A percentile compares a stretch with the other conserved stretches of the same genome.
These are phyloP conservation scores for Candida frijolesensis DNA, from an alignment of 1,139 yeast species.

Conservation along the genomic window DNA sequence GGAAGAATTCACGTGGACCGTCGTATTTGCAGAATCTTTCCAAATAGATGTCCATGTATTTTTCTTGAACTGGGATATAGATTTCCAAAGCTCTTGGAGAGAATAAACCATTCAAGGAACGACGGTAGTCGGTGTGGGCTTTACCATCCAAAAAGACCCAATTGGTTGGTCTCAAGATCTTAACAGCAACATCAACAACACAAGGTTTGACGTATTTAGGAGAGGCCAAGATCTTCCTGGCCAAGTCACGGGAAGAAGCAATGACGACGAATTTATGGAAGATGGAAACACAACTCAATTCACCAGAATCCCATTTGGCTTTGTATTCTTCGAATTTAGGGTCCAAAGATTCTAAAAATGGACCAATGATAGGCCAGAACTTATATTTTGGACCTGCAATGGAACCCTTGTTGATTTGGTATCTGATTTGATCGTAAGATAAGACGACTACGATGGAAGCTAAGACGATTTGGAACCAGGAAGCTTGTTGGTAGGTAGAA, in stretches of 20 bases:
- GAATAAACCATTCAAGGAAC: constrained; percentile 85
- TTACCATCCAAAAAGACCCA: constrained; percentile 98
- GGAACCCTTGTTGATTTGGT: constrained; percentile 76
- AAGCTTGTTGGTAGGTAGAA: constrained; percentile 11
- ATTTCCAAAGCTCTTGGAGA: constrained; percentile 79
- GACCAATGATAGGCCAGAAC: constrained; percentile 94
- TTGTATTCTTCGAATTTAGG: constrained; percentile 94
- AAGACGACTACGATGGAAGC: constrained; percentile 54
- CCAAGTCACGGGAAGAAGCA: constrained; percentile 87
- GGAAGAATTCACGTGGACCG: constrained; percentile 77
- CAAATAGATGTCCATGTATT: constrained; percentile 78
- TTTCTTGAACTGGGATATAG: constrained; percentile 84
- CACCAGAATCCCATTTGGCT: constrained; percentile 94
- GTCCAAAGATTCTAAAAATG: constrained; percentile 91
- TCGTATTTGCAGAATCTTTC: constrained; percentile 62
- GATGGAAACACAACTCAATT: constrained; percentile 91
- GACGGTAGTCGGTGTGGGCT: constrained; percentile 90
- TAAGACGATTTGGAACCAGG: constrained; percentile 48
- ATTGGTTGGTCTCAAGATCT: constrained; percentile 89
- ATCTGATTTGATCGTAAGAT: constrained; percentile 78
- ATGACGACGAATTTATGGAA: constrained; percentile 97
- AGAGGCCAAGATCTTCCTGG: constrained; percentile 84
- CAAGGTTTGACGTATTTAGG: constrained; percentile 93
- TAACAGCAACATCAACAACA: constrained; percentile 94
- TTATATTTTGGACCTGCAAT: constrained; percentile 90